These are phyloP conservation scores for Penicillium sp. DNA, from an alignment of 2,329 filamentous ascomycete species.

Conservation along the genomic window DNA sequence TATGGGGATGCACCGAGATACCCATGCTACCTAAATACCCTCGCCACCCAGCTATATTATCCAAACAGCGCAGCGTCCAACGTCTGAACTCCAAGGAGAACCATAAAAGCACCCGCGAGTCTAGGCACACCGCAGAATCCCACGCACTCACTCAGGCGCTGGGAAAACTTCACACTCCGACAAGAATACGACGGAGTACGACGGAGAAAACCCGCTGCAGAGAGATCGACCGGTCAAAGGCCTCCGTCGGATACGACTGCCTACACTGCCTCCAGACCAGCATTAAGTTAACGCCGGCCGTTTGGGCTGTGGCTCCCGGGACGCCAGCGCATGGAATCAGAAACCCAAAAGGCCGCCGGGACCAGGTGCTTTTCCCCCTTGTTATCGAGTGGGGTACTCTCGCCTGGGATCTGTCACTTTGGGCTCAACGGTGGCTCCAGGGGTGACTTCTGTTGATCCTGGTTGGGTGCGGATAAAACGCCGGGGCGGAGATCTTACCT, in stretches of 20 bases:
- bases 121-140: neutral
- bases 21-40: no score
- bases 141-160: neutral
- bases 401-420: no score
- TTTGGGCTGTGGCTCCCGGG: constrained; percentile 6
- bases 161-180: constrained; percentile 2
- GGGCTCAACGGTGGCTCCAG: constrained; percentile 1
- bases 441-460: neutral
- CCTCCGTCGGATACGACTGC: constrained; percentile 12
- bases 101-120: neutral
- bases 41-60: no score
- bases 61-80: no score
- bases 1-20: no score
- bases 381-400: no score
- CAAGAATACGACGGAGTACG: neutral
- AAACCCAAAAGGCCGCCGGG: no score
- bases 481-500: neutral
- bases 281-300: constrained; percentile 16
- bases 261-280: neutral
- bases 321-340: no score
- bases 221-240: constrained; percentile 11
- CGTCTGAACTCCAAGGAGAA: neutral
- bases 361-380: no score
- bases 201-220: neutral
- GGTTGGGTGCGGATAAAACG: neutral